Base-by-base conservation (phyloP, 345 rosid species). In the Murraya koenigii region DNA sequence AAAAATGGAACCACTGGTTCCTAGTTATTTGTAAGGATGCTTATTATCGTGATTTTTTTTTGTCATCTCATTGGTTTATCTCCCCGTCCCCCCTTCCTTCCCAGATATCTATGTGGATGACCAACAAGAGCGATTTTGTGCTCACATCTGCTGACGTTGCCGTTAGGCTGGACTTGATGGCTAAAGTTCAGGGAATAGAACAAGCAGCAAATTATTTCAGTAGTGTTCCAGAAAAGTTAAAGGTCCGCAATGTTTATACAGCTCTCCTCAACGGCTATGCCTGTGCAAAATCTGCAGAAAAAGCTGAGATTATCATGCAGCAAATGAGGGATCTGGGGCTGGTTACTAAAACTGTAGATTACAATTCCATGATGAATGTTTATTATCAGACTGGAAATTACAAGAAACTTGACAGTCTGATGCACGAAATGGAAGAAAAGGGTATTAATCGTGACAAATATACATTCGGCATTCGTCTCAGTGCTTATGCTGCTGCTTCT, bases 71-170 rank as follows among this genome's bases (percentile, higher is more conserved):
- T 19, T 33, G 20, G 22, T 23, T 19, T 66, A 39, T 39, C 32
- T 36, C 30, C 14, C 23, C 1, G 0, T 4, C 63, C 38, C 64
- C n/a, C 49, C 39, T 71, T 58, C 33, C 49, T 44, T 44, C 17
- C 32, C 80, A 89, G 90, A 61, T 89, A 55, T 84, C 85, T 8
- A 74, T 56, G 32, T 89, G 92, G 90, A 82, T 89, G 88, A 79
- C 71, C 19, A 84, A 85, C 25, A 75, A 78, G 78, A 75, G 75
- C 17, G 10, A 44, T 17, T 44, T 44, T 3, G 64, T 60, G 58
- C 8, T 75, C 2, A 71, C 76, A 1, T 2, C 66, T 23, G 20
- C 5, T 26, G 86, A 84, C 55, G 32, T 62, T 69, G 85, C 89
- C 22, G 22, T 87, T 76, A 75, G 82, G 38, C 69, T 89, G 72